Percentiles rank a stretch among this genome's conserved stretches.
phyloP scores from a whole-genome alignment of 2,329 filamentous ascomycete genomes.

The Paecilomyces formosus region DNA sequence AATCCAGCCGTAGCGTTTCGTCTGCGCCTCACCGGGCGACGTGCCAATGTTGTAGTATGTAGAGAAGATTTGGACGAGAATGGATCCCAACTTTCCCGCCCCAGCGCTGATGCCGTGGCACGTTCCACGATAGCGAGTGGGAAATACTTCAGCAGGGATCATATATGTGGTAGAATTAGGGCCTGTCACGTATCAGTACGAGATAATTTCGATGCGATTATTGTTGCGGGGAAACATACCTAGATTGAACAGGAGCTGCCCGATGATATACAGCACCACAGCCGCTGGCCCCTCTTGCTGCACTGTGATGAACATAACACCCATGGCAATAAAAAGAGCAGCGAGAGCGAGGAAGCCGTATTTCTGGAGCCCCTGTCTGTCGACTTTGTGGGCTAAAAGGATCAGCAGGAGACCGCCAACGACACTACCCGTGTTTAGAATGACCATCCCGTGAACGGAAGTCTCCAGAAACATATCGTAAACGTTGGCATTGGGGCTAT shows the following conservation, averaged over 20 bases:
- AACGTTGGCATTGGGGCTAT: constrained; percentile 32
- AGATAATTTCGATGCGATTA: background rate
- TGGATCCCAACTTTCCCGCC: constrained; percentile 46
- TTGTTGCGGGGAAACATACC: constrained; percentile 19
- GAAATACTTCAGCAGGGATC: constrained; percentile 51
- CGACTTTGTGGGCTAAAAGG: constrained; percentile 29
- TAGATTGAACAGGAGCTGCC: constrained; percentile 43
- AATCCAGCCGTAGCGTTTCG: constrained; percentile 31
- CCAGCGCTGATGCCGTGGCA: constrained; percentile 50
- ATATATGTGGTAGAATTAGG: constrained; percentile 37
- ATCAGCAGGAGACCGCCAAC: constrained; percentile 36
- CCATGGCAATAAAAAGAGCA: constrained; percentile 36
- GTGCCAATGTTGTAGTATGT: constrained; percentile 33
- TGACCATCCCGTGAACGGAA: constrained; percentile 31
- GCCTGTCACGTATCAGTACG: constrained; percentile 12
- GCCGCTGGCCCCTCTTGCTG: constrained; percentile 27
- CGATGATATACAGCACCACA: constrained; percentile 38
- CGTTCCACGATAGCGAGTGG: constrained; percentile 47
- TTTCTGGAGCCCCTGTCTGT: constrained; percentile 37
- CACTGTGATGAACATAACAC: constrained; percentile 33
- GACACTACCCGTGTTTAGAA: constrained; percentile 36
- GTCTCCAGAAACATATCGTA: constrained; percentile 33
- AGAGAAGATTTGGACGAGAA: constrained; percentile 34
- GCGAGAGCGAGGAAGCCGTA: constrained; percentile 37
- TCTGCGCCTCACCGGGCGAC: constrained; percentile 21